Base-by-base conservation (phyloP, 192 early-diverging fungal species). In the Coemansia sp. region DNA sequence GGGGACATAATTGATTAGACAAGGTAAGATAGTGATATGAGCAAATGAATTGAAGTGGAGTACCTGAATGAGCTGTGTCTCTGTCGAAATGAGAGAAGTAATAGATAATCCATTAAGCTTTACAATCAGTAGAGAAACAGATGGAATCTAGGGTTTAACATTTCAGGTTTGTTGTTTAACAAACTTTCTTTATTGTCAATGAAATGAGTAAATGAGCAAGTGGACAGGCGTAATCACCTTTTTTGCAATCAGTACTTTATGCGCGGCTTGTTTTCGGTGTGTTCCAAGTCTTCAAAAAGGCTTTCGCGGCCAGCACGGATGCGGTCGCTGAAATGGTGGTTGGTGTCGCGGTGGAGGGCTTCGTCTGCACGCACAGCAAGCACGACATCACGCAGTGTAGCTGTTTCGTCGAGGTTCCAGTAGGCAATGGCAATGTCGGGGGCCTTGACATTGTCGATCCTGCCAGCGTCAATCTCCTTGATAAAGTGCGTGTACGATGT, bases 291-390 rank as follows among this genome's bases (percentile, higher is more conserved):
- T n/a, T 84, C 75, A 65, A 70, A 79, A 48, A 88, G 67, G 58
- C 85, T 79, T 61, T 88, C 87, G 45, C 72, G 61, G 5, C 65
- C 35, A 15, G 72, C 76, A 25, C 73, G 61, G 63, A 91, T 83
- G 19, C 91, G 85, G 65, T 89, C 88, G 15, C 91, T 86, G 40
- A 98, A 84, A 50, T 90, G 85, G 71, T 98, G 94, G 84, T 98
- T 98, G 0, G 92, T 89, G 50, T 96, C 92, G 61, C 94, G 84
- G 73, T 98, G 95, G 19, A 91, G 71, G 13, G 86, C 87, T 66
- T 98, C 96, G 62, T 98, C 96, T 14, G 93, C 87, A 29, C 96
- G 85, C 13, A 98, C 89, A 9, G 92, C 93, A 13, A 91, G 74
- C 14, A 95, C 90, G 13, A 96, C 88, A 43, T 98, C 94, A 41